phyloP scores from a whole-genome alignment of 2,329 filamentous ascomycete genomes.

The Monosporascus sp. region DNA sequence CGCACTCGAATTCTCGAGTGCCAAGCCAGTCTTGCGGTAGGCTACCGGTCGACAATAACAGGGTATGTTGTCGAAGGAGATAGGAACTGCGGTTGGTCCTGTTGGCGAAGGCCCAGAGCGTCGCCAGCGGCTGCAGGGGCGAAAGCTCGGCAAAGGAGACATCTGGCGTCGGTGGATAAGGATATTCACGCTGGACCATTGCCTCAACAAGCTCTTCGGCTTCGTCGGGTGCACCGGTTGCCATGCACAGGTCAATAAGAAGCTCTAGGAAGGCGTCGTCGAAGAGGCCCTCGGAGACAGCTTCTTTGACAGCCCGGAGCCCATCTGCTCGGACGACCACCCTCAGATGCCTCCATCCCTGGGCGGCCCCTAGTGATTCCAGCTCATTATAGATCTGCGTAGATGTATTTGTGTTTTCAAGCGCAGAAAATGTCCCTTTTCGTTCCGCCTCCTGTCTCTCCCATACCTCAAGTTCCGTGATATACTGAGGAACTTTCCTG shows the following conservation, averaged over 20 bases:
- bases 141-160: conserved; percentile 23
- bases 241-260: conserved; percentile 37
- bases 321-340: conserved; percentile 43
- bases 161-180: conserved; percentile 28
- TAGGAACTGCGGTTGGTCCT: conserved; percentile 27
- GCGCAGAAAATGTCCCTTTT: conserved; percentile 29
- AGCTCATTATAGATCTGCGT: conserved; percentile 44
- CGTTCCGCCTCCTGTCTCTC: conserved; percentile 34
- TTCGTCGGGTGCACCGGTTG: conserved; percentile 32
- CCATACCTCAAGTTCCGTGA: conserved; percentile 39
- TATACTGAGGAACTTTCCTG: conserved; percentile 42
- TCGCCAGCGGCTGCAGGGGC: conserved; percentile 26
- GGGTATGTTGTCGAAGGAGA: conserved; percentile 32
- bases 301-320: conserved; percentile 36
- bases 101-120: conserved; percentile 30
- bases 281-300: conserved; percentile 37
- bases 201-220: conserved; percentile 35
- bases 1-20: conserved; percentile 32
- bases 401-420: conserved; percentile 34
- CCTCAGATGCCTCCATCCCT: conserved; percentile 43
- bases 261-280: conserved; percentile 34
- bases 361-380: conserved; percentile 36
- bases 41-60: conserved; percentile 28
- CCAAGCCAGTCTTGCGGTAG: conserved; percentile 41
- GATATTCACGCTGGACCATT: conserved; percentile 30